Evolutionary conservation across 1,284 basidiomycete species (phyloP), one percentile per base, ranked within the genome.

Genomic region (Schizopora paradoxa): DNA sequence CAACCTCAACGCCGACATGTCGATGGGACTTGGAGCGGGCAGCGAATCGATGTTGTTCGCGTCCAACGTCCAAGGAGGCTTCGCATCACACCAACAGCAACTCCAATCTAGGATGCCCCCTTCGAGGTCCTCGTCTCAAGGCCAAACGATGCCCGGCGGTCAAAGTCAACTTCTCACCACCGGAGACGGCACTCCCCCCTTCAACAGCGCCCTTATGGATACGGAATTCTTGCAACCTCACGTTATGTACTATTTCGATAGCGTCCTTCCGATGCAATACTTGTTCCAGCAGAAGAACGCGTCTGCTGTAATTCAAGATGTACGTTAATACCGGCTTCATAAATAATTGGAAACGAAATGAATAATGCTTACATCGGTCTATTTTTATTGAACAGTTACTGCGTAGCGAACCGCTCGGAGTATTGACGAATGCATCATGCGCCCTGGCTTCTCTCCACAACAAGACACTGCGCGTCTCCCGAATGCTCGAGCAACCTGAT

Each of bases 391-490:
- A 41, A 28, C 43, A 49, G 48, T 38, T 49, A 18, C 41, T 49
- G 35, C 14, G 38, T 10, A 70, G 77, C 57, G 76, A 86, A 34
- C 82, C 82, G 6, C 72, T 73, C 44, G 82, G 86, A 41, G 70
- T 82, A 2, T 72, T 88, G 43, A 75, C 82, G 2, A 74, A 79
- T 58, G 79, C 84, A 8, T 72, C 87, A 31, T 84, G 79, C 61
- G 85, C 86, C n/a, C 69, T 89, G 45, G 77, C 84, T 28, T 78
- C 75, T 56, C 68, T 86, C 35, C 84, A 89, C 60, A 75, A 74
- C 55, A 76, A 73, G 46, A 74, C 75, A 37, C 70, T 75, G 59
- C 79, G 77, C 34, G 72, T 80, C 31, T 71, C 76, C 18, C 76
- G 74, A 54, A 79, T 77, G 16, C 59, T 77, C 43, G 77, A 81